Percentiles rank a stretch among this genome's conserved stretches.
These are phyloP conservation scores for Colletotrichum orbiculare DNA, from an alignment of 2,329 filamentous ascomycete genomes.

Conservation along the genomic window DNA sequence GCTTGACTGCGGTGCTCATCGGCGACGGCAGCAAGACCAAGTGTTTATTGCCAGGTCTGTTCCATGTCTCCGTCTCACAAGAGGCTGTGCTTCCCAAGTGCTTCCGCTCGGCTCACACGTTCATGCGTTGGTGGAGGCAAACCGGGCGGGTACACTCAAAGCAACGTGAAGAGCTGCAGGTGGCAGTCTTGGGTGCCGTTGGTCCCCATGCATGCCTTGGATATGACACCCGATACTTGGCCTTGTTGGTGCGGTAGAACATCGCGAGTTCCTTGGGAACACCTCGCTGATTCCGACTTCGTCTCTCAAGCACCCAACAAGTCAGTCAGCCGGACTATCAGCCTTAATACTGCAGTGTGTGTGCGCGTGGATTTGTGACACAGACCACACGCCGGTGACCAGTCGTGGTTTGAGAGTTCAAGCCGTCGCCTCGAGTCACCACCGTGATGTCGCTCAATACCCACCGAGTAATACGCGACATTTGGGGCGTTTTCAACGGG, in stretches of 20 bases:
- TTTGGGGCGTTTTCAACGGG: background rate
- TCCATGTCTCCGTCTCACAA: slow-evolving; percentile 18
- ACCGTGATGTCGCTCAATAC: too few relatives aligned
- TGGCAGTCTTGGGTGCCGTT: too few relatives aligned
- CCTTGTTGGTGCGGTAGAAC: too few relatives aligned
- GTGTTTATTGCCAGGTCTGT: slow-evolving; percentile 8
- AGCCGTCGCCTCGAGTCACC: background rate
- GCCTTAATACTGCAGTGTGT: slow-evolving; percentile 6
- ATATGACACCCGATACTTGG: too few relatives aligned
- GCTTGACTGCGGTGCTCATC: slow-evolving; percentile 21
- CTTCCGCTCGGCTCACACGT: background rate
- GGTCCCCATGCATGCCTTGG: too few relatives aligned
- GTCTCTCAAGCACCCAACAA: too few relatives aligned
- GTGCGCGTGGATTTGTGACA: slow-evolving; percentile 7
- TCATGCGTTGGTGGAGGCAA: background rate
- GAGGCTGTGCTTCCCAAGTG: background rate
- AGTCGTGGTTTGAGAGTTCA: slow-evolving; percentile 4
- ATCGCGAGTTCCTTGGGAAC: too few relatives aligned
- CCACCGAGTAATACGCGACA: too few relatives aligned
- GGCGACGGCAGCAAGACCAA: slow-evolving; percentile 17
- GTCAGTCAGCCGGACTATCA: background rate
- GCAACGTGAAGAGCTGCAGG: background rate
- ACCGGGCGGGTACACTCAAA: too few relatives aligned
- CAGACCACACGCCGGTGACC: slow-evolving; percentile 7
- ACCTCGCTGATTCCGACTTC: too few relatives aligned